Evolutionary conservation across 257 asterid genomes (phyloP).

Genomic region (Gynochthodes officinalis): DNA sequence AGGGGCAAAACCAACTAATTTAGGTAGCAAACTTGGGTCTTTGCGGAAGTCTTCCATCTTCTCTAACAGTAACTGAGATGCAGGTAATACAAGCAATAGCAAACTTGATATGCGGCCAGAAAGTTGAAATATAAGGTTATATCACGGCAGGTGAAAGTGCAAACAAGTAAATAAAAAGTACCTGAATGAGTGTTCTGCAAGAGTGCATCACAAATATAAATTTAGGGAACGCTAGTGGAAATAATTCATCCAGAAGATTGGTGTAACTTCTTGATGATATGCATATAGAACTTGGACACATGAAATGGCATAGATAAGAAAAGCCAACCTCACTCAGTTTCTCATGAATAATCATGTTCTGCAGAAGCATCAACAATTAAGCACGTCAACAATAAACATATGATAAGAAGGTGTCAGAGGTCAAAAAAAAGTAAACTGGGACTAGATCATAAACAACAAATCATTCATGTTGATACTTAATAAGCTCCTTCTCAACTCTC

Average conservation of each 20-base stretch:
- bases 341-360: conserved; percentile 10
- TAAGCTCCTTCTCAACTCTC: background rate
- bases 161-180: background rate
- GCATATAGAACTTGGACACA: background rate
- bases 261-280: conserved; percentile 8
- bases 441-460: background rate
- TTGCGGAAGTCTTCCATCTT: background rate
- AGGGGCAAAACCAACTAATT: too few relatives aligned
- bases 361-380: background rate
- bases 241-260: conserved; percentile 5
- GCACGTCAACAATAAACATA: background rate
- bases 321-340: background rate
- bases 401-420: background rate
- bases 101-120: background rate
- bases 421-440: background rate
- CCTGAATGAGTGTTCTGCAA: background rate
- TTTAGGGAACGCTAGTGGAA: background rate
- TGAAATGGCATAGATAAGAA: conserved; percentile 10
- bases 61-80: conserved; percentile 2
- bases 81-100: background rate
- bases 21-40: background rate
- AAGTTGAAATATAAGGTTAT: background rate
- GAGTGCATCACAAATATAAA: background rate
- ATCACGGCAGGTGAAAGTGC: background rate
- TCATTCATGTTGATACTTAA: background rate